Conservation (phyloP, 2,329 filamentous ascomycete genomes). For the Neofusicoccum parvum region DNA sequence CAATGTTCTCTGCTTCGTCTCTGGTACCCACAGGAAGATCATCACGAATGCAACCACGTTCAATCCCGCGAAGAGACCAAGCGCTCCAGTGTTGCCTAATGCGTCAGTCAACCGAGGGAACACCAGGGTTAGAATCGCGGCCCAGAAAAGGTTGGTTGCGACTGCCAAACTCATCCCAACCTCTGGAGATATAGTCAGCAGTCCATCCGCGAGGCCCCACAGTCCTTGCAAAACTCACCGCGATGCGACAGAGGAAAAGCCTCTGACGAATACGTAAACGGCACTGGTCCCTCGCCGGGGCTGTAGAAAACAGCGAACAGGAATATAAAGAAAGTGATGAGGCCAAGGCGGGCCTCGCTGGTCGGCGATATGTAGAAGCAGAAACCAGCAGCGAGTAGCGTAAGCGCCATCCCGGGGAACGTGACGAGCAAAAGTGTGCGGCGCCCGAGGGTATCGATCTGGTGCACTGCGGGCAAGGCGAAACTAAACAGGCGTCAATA, state of each 20-base stretch:
- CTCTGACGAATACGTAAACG: constrained; percentile 48
- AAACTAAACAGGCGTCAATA: constrained; percentile 27
- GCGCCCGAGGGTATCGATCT: constrained; percentile 46
- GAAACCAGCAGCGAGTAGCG: constrained; percentile 52
- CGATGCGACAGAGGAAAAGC: constrained; percentile 41
- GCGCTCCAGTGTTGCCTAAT: constrained; percentile 41
- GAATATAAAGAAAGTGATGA: constrained; percentile 47
- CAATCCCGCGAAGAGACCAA: constrained; percentile 42
- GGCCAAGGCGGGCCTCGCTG: constrained; percentile 29
- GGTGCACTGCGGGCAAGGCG: constrained; percentile 49
- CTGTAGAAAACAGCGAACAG: constrained; percentile 57
- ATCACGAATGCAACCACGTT: constrained; percentile 32
- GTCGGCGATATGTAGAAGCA: constrained; percentile 38
- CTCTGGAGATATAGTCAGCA: constrained; percentile 25
- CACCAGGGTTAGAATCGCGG: constrained; percentile 41
- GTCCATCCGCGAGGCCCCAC: neutral
- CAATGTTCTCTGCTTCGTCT: constrained; percentile 35
- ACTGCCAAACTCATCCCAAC: constrained; percentile 47
- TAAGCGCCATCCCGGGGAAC: constrained; percentile 52
- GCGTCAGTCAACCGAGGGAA: constrained; percentile 41
- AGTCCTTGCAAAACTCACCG: neutral
- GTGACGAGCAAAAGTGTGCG: constrained; percentile 48
- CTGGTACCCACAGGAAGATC: constrained; percentile 36
- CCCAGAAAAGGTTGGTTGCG: constrained; percentile 45
- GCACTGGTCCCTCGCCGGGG: constrained; percentile 46